phyloP scores from a whole-genome alignment of 495 filamentous ascomycete genomes.

The Aspergillus funiculosus region DNA sequence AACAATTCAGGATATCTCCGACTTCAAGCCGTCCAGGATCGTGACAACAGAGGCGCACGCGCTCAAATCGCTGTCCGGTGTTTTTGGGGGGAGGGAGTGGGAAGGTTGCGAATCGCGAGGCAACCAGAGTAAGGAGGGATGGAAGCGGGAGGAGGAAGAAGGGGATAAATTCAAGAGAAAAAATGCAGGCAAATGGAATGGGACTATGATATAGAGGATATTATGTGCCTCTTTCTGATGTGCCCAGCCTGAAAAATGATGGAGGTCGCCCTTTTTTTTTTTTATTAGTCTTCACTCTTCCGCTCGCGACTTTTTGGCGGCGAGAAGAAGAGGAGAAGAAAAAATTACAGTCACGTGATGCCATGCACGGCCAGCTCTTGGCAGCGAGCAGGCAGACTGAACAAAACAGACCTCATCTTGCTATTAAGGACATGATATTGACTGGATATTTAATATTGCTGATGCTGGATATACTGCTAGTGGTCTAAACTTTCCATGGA shows the following conservation, averaged over 20 bases:
- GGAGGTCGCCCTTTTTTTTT: conserved; percentile 9
- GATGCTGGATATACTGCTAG: too few relatives aligned
- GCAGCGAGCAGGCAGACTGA: conserved; percentile 7
- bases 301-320: conserved; percentile 20
- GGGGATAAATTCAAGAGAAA: conserved; percentile 3
- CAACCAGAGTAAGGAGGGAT: conserved; percentile 4
- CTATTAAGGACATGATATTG: too few relatives aligned
- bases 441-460: too few relatives aligned
- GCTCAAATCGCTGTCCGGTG: conserved; percentile 4
- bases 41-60: conserved; percentile 11
- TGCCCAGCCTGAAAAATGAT: conserved; percentile 16
- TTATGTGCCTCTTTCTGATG: conserved; percentile 10
- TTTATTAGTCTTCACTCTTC: conserved; percentile 14
- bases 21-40: neutral
- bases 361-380: conserved; percentile 15
- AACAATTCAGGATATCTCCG: conserved; percentile 1
- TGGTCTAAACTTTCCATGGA: too few relatives aligned
- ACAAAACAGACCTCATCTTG: too few relatives aligned
- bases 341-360: conserved; percentile 24
- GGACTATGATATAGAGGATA: neutral
- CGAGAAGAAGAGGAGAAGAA: conserved; percentile 11
- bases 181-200: conserved; percentile 5
- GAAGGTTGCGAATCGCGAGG: conserved; percentile 17
- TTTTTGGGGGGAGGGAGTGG: too few relatives aligned
- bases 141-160: neutral